A percentile compares a stretch with the other conserved stretches of the same genome.
Evolutionary conservation across 148 eudicot species (phyloP).

Genomic region (Rheum nobile): DNA sequence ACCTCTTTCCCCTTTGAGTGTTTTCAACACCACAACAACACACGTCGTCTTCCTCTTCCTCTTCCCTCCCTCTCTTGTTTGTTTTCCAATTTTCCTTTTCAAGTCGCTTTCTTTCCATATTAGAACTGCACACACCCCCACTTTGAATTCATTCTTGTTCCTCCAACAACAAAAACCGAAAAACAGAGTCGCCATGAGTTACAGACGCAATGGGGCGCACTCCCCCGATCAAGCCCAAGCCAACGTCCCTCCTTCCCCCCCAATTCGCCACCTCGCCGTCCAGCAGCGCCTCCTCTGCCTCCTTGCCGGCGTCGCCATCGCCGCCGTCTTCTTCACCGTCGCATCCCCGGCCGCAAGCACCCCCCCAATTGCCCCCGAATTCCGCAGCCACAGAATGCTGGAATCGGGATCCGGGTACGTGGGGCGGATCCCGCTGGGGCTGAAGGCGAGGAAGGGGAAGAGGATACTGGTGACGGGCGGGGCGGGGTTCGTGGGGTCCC

Average conservation of each 20-base stretch:
- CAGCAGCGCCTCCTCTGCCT: constrained; percentile 1
- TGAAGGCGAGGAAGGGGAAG: constrained; percentile 19
- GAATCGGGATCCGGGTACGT: not conserved
- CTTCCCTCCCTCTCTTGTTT: not conserved
- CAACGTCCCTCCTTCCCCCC: not conserved
- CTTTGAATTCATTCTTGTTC: not conserved
- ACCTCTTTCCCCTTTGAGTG: not conserved
- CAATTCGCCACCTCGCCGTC: not conserved
- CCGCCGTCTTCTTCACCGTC: constrained; percentile 5
- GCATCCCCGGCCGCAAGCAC: not conserved
- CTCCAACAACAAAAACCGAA: not conserved
- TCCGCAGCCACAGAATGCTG: not conserved
- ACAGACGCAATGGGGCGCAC: not conserved
- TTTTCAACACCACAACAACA: not conserved
- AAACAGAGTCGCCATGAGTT: not conserved
- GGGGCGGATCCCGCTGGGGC: constrained; percentile 27
- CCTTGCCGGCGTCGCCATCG: not conserved
- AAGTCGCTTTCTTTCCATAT: not conserved
- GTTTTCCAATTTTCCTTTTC: not conserved
- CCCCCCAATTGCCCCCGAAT: not conserved
- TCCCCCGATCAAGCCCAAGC: not conserved
- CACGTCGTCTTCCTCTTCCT: not conserved
- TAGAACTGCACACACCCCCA: not conserved
- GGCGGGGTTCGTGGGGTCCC: constrained; percentile 51
- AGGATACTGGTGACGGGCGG: constrained; percentile 48